A percentile compares a stretch with the other conserved stretches of the same genome.
These are phyloP conservation scores for Globisporangium echinulatum DNA, from an alignment of 352 stramenopile species.

Conservation along the genomic window DNA sequence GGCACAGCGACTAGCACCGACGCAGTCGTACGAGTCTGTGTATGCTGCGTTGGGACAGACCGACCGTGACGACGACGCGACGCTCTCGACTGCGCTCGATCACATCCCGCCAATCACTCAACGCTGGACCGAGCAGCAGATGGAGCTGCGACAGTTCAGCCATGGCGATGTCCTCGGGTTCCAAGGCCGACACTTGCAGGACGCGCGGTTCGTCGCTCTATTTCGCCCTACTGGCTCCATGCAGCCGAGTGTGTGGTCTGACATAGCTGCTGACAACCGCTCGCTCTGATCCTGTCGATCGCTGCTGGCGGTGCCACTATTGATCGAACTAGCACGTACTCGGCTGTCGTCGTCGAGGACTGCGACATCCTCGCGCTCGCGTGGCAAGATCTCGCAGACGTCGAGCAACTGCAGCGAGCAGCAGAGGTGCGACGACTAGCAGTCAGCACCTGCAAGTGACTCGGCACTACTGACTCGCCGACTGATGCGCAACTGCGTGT, in stretches of 20 bases:
- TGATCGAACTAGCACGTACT: slow-evolving; percentile 16
- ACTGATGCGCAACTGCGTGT: background rate
- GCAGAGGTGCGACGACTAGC: slow-evolving; percentile 17
- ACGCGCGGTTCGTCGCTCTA: slow-evolving; percentile 2
- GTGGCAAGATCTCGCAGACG: slow-evolving; percentile 21
- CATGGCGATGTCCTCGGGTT: slow-evolving; percentile 4
- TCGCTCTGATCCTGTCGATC: no score
- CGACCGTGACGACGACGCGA: background rate
- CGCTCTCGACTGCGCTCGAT: background rate
- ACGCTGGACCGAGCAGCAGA: slow-evolving; percentile 7
- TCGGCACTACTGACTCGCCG: background rate
- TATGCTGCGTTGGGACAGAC: background rate
- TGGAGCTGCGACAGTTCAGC: slow-evolving; percentile 8
- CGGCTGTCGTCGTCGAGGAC: slow-evolving; percentile 13
- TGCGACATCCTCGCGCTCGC: slow-evolving; percentile 26
- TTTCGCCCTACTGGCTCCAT: no score
- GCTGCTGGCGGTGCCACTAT: background rate
- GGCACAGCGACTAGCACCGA: background rate
- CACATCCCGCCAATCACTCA: background rate
- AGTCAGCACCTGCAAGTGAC: no score
- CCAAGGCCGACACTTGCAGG: slow-evolving; percentile 2
- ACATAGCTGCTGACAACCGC: no score
- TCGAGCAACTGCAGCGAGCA: slow-evolving; percentile 23
- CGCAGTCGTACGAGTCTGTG: slow-evolving; percentile 5
- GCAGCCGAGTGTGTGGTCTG: no score